These are phyloP conservation scores for Carex littledalei DNA, from an alignment of 176 grass and related monocot genomes.

Conservation along the genomic window DNA sequence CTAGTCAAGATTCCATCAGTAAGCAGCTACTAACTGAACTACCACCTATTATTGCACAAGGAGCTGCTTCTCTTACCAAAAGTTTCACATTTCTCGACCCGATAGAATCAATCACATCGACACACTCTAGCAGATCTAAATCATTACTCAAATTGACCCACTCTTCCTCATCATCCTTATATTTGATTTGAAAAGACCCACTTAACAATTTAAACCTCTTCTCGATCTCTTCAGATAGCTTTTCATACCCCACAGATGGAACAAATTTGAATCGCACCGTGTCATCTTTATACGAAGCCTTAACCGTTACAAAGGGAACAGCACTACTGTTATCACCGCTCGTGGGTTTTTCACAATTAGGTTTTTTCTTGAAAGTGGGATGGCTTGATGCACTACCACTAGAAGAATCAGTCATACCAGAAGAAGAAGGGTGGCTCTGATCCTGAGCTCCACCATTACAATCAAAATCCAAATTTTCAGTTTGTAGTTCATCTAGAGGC, in stretches of 20 bases:
- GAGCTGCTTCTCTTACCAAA: constrained; percentile 44
- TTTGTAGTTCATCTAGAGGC: constrained; percentile 17
- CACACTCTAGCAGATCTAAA: constrained; percentile 66
- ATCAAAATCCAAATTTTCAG: constrained; percentile 34
- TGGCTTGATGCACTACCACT: constrained; percentile 69
- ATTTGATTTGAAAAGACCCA: constrained; percentile 70
- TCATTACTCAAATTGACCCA: constrained; percentile 83
- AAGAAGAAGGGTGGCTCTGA: constrained; percentile 50
- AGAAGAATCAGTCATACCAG: constrained; percentile 72
- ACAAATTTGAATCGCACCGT: constrained; percentile 80
- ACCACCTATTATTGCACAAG: constrained; percentile 3
- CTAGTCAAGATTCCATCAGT: constrained; percentile 32
- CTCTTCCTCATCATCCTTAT: constrained; percentile 84
- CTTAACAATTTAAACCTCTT: constrained; percentile 69
- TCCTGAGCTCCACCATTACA: constrained; percentile 27
- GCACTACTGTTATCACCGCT: neutral
- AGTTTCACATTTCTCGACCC: constrained; percentile 47
- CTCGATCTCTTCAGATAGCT: constrained; percentile 63
- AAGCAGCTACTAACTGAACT: constrained; percentile 58
- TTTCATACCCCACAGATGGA: constrained; percentile 43
- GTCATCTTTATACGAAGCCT: constrained; percentile 79
- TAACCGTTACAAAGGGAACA: constrained; percentile 44
- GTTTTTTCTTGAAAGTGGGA: constrained; percentile 52
- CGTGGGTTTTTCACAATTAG: neutral
- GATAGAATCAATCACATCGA: constrained; percentile 68